Percentiles rank a stretch among this genome's conserved stretches.
Evolutionary conservation across 495 filamentous ascomycete genomes (phyloP).

Genomic region (Hypoxylon subgilvum): DNA sequence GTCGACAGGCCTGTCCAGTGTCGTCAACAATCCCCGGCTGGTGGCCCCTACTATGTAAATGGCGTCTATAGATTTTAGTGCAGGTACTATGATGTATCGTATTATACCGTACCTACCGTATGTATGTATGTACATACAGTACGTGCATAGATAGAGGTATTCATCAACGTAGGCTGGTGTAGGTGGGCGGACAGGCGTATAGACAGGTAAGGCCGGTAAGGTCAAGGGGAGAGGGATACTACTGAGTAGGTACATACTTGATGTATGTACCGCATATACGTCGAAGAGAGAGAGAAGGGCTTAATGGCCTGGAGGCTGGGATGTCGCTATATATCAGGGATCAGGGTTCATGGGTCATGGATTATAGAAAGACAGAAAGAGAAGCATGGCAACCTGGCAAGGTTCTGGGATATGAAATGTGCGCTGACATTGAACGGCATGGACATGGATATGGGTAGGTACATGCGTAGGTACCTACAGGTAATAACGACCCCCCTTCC

Average conservation of each 20-base stretch:
- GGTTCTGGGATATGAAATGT: constrained; percentile 16
- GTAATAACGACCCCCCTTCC: neutral
- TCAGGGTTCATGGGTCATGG: constrained; percentile 21
- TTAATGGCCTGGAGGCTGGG: neutral
- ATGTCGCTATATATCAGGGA: constrained; percentile 5
- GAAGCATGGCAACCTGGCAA: no score
- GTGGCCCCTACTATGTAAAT: no score
- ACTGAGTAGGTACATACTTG: no score
- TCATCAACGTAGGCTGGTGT: no score
- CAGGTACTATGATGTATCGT: neutral
- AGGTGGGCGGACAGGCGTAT: neutral
- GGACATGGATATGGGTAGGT: constrained; percentile 9
- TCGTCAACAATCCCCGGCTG: constrained; percentile 21
- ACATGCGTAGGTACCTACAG: neutral
- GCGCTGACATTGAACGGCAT: constrained; percentile 8
- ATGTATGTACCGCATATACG: no score
- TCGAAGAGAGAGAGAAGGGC: constrained; percentile 16
- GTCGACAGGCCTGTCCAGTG: constrained; percentile 16
- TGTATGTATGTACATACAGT: no score
- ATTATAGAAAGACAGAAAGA: constrained; percentile 8
- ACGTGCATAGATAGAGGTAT: no score
- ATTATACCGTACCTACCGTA: no score
- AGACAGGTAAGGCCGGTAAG: neutral
- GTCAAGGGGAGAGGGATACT: neutral
- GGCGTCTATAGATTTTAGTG: neutral